These are phyloP conservation scores for Podospora fimiseda DNA, from an alignment of 495 filamentous ascomycete species.

Conservation along the genomic window DNA sequence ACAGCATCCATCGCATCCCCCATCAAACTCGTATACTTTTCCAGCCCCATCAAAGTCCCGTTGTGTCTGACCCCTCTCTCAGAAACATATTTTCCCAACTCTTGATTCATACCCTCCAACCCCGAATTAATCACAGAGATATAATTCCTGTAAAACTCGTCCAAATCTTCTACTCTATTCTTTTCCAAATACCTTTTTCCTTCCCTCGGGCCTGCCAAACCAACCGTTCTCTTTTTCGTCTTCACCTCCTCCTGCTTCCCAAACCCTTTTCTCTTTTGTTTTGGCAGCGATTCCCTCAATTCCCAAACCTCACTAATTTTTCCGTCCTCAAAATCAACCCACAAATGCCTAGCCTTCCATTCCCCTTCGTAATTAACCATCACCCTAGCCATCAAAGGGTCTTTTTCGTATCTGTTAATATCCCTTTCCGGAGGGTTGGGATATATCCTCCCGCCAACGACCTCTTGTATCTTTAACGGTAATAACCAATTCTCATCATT, in stretches of 20 bases:
- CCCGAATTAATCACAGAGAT: constrained; percentile 26
- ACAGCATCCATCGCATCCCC: constrained; percentile 20
- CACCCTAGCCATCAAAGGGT: constrained; percentile 11
- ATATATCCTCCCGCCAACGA: constrained; percentile 12
- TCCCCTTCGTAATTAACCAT: constrained; percentile 5
- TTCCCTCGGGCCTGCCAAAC: neutral
- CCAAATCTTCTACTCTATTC: constrained; percentile 10
- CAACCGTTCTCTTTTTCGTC: too few species aligned
- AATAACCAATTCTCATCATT: constrained; percentile 11
- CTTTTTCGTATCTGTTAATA: neutral
- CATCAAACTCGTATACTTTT: constrained; percentile 25
- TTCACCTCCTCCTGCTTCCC: neutral
- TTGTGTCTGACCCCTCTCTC: constrained; percentile 20
- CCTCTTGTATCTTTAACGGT: constrained; percentile 9
- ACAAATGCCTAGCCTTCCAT: neutral
- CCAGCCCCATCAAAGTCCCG: constrained; percentile 14
- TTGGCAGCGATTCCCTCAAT: too few species aligned
- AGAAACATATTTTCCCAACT: constrained; percentile 23
- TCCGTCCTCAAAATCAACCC: neutral
- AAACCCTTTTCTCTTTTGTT: too few species aligned
- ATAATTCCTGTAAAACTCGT: constrained; percentile 21
- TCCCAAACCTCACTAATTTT: neutral
- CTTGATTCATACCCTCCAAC: constrained; percentile 16
- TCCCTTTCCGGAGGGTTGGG: neutral
- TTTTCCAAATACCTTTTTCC: neutral